phyloP scores from a whole-genome alignment of 805 yeast species.

The Candida maris region DNA sequence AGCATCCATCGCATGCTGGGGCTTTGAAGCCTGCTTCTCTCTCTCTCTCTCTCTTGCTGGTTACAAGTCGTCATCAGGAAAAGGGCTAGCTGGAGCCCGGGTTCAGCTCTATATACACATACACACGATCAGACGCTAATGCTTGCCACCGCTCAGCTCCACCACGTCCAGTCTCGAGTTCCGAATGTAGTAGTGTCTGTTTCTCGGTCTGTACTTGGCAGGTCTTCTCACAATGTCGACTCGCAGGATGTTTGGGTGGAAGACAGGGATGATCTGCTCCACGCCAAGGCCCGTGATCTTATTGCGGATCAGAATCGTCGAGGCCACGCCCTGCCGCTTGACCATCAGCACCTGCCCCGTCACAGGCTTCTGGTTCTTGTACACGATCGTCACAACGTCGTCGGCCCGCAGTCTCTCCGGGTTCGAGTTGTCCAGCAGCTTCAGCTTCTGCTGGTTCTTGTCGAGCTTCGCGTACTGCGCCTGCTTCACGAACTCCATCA shows the following conservation, averaged over 20 bases:
- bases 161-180: slow-evolving; percentile 72
- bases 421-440: slow-evolving; percentile 44
- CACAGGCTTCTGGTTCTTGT: slow-evolving; percentile 61
- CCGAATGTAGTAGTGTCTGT: slow-evolving; percentile 88
- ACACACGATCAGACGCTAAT: too few species aligned
- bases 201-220: slow-evolving; percentile 65
- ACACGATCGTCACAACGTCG: slow-evolving; percentile 74
- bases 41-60: too few species aligned
- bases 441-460: slow-evolving; percentile 64
- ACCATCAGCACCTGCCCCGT: slow-evolving; percentile 78
- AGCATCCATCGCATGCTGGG: too few species aligned
- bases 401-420: slow-evolving; percentile 66
- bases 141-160: slow-evolving; percentile 48
- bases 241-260: slow-evolving; percentile 71
- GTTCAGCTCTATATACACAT: too few species aligned
- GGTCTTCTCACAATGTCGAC: slow-evolving; percentile 79
- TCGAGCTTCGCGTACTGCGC: slow-evolving; percentile 61
- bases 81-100: too few species aligned
- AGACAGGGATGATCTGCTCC: slow-evolving; percentile 77
- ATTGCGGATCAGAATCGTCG: slow-evolving; percentile 79
- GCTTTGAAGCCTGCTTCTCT: too few species aligned
- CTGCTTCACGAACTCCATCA: slow-evolving; percentile 43
- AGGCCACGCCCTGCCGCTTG: slow-evolving; percentile 66
- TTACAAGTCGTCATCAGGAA: too few species aligned
- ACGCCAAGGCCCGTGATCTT: slow-evolving; percentile 80